A percentile compares a stretch with the other conserved stretches of the same genome.
Conservation (phyloP, 139 green algal genomes). For the Haematococcus lacustris region DNA sequence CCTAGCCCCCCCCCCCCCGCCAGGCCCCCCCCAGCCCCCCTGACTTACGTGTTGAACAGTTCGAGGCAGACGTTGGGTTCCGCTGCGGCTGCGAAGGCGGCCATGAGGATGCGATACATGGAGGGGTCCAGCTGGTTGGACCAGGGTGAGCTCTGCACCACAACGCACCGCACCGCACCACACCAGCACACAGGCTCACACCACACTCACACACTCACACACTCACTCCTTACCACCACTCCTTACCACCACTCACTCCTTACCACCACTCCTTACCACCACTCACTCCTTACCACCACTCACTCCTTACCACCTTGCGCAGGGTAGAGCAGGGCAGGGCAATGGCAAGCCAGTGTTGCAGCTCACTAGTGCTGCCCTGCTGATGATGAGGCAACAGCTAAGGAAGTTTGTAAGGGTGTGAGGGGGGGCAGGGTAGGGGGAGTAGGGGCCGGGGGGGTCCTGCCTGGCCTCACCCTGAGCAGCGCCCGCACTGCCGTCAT, state of each 20-base stretch:
- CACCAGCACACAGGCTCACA: not conserved
- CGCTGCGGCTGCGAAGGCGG: constrained; percentile 11
- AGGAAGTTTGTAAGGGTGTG: too few relatives aligned
- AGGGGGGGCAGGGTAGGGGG: too few relatives aligned
- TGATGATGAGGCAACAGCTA: not conserved
- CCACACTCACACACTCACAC: too few relatives aligned
- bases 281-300: not conserved
- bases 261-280: not conserved
- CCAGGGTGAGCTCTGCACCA: not conserved
- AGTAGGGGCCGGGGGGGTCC: too few relatives aligned
- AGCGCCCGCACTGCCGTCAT: constrained; percentile 11
- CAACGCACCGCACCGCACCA: not conserved
- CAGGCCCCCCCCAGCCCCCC: not conserved
- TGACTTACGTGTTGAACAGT: constrained; percentile 24
- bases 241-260: not conserved
- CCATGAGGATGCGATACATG: constrained; percentile 22
- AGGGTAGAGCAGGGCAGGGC: not conserved
- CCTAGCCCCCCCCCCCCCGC: not conserved
- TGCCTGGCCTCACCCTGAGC: constrained; percentile 11
- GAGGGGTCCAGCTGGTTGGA: not conserved
- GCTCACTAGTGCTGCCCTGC: not conserved
- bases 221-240: not conserved
- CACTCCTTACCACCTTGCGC: not conserved
- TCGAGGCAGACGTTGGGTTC: constrained; percentile 21
- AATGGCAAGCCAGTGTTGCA: not conserved